A percentile compares a stretch with the other conserved stretches of the same genome.
phyloP scores from a whole-genome alignment of 1,139 yeast species.

The Debaryomycetaceae sp. region DNA sequence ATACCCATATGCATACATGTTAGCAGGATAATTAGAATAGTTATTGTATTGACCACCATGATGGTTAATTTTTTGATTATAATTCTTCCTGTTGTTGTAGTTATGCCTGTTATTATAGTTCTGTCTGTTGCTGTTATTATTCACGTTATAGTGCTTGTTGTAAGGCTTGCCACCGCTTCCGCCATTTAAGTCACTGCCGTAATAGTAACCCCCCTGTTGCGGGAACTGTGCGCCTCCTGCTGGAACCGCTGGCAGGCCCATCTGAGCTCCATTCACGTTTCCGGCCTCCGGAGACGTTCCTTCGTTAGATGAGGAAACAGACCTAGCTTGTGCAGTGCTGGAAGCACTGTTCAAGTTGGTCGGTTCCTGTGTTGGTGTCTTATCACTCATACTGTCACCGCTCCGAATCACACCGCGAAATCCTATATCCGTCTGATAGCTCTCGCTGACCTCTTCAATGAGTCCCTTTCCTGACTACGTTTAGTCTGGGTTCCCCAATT shows the following conservation, averaged over 20 bases:
- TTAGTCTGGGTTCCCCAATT: not conserved
- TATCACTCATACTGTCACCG: not conserved
- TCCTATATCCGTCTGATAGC: not conserved
- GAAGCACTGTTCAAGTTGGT: not conserved
- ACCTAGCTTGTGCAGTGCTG: not conserved
- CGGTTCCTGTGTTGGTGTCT: not conserved
- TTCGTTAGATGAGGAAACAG: not conserved
- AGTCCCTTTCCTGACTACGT: not conserved
- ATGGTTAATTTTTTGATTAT: constrained; percentile 16
- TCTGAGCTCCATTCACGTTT: not conserved
- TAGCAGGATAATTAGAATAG: constrained; percentile 13
- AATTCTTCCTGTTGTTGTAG: constrained; percentile 13
- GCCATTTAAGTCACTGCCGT: constrained; percentile 5
- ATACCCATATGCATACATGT: constrained; percentile 19
- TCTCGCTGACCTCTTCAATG: not conserved
- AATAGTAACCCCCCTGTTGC: constrained; percentile 1
- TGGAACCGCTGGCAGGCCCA: not conserved
- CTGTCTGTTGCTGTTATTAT: constrained; percentile 8
- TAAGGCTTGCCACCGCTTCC: constrained; percentile 5
- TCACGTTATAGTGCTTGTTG: constrained; percentile 8
- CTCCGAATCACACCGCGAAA: not conserved
- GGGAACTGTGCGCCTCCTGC: not conserved
- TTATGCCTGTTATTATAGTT: constrained; percentile 12
- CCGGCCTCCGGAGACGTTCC: not conserved
- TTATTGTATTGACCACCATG: constrained; percentile 12